Evolutionary conservation across 148 eudicot genomes (phyloP).

Genomic region (Gaultheria prostrata): DNA sequence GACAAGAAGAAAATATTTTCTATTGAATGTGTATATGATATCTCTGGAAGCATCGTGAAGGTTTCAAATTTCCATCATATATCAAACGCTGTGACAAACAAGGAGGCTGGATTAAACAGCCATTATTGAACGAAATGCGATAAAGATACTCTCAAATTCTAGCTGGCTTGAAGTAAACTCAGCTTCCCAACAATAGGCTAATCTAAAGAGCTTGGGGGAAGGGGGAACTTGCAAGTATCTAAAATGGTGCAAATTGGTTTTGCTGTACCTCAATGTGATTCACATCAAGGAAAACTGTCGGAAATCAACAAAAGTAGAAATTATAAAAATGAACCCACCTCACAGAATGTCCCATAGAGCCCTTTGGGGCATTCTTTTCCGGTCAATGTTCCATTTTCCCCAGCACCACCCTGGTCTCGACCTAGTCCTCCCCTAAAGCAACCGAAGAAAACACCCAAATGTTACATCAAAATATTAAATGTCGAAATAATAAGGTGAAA

Average conservation of each 20-base stretch:
- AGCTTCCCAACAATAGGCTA: background rate
- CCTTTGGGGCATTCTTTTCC: conserved; percentile 91
- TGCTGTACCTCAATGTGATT: background rate
- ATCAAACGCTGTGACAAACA: background rate
- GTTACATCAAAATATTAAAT: background rate
- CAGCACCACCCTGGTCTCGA: conserved; percentile 63
- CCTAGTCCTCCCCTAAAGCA: conserved; percentile 75
- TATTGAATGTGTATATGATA: too few species aligned
- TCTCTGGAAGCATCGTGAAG: background rate
- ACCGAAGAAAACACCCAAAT: conserved; percentile 15
- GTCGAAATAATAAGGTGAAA: conserved; percentile 1
- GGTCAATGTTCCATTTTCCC: conserved; percentile 83
- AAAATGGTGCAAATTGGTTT: background rate
- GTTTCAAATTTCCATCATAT: background rate
- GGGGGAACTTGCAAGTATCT: conserved; percentile 2
- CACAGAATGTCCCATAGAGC: conserved; percentile 87
- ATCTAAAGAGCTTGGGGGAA: background rate
- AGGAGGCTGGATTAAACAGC: background rate
- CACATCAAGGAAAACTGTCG: conserved; percentile 3
- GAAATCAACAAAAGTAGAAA: background rate
- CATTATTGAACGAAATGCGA: background rate
- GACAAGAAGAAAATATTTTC: background rate
- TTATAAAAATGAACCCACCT: conserved; percentile 37
- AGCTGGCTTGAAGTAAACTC: conserved; percentile 1
- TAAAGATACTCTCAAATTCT: background rate